Percentiles rank a stretch among this genome's conserved stretches.
Evolutionary conservation across 495 filamentous ascomycete species (phyloP).

Genomic region (Mytilinidion resinicola): DNA sequence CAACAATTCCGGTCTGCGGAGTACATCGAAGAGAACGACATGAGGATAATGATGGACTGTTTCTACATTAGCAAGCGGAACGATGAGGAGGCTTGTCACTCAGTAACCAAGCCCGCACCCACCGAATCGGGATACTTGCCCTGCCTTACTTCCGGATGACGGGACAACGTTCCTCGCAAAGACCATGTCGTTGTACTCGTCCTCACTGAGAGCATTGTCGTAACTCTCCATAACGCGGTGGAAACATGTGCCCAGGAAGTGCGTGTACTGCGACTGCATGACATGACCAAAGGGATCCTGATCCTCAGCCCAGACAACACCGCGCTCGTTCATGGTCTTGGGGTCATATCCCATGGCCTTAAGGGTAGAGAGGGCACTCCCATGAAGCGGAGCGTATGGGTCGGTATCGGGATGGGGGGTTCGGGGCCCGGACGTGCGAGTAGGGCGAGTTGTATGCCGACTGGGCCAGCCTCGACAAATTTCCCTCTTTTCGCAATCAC

Average conservation of each 20-base stretch:
- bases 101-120: too few species aligned
- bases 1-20: too few species aligned
- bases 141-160: conserved; percentile 30
- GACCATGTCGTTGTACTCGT: conserved; percentile 34
- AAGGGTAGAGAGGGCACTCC: conserved; percentile 27
- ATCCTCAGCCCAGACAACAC: conserved; percentile 35
- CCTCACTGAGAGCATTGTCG: conserved; percentile 27
- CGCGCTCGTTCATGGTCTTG: conserved; percentile 34
- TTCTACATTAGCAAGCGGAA: too few species aligned
- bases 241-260: conserved; percentile 30
- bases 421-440: conserved; percentile 27
- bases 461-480: too few species aligned
- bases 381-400: conserved; percentile 29
- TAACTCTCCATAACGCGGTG: conserved; percentile 36
- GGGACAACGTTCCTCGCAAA: conserved; percentile 24
- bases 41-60: too few species aligned
- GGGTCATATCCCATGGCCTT: conserved; percentile 36
- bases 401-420: conserved; percentile 31
- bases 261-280: conserved; percentile 32
- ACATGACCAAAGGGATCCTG: conserved; percentile 35
- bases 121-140: conserved; percentile 37
- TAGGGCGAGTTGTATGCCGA: conserved; percentile 34
- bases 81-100: too few species aligned
- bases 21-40: too few species aligned
- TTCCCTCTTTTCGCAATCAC: too few species aligned